Evolutionary conservation across 768 basidiomycete genomes (phyloP), one percentile per base, ranked within the genome.

Genomic region (Lactarius sanguifluus): DNA sequence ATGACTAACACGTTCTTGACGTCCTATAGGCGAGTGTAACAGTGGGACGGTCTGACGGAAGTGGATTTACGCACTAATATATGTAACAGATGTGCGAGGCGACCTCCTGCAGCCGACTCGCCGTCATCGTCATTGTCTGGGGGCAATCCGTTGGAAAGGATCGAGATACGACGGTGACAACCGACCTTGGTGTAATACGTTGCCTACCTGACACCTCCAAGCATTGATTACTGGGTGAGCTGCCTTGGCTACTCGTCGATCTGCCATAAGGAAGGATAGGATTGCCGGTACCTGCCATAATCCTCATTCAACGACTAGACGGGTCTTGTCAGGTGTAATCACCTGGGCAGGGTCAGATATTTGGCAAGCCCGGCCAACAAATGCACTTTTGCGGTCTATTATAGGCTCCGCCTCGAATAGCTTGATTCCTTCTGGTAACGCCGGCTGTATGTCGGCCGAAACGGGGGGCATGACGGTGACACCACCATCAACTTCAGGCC

Each of bases 91-190:
- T 98, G 96, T 1, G 93, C 93, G 25, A 98, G 78, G 20, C 96
- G 84, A 52, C 90, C 87, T 5, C 96, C 96, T 23, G 96, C 96
- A 1, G 93, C 94, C 0, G 90, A 87, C 78, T 99, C 96, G 1
- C 95, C 93, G 65, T 98, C 92, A 66, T 98, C 96, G 64, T 96
- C 93, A 65, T 97, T 96, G 73, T 98, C 96, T 94, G 69, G 6
- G 23, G 50, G 34, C 57, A 15, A 15, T 38, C 25, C 10, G 13
- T 36, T 15, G 25, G 47, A 36, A 28, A 50, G 56, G 30, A 15
- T 18, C 25, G 50, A 34, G 23, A 45, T 18, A 5, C 52, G 55
- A 32, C 38, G 54, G 38, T 5, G 20, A 47, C 62, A 23, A 40
- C 70, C 23, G 25, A 70, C 76, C 76, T 71, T 77, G 73, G 65